Conservation (phyloP, 176 grass and related monocot species). For the Canna indica region DNA sequence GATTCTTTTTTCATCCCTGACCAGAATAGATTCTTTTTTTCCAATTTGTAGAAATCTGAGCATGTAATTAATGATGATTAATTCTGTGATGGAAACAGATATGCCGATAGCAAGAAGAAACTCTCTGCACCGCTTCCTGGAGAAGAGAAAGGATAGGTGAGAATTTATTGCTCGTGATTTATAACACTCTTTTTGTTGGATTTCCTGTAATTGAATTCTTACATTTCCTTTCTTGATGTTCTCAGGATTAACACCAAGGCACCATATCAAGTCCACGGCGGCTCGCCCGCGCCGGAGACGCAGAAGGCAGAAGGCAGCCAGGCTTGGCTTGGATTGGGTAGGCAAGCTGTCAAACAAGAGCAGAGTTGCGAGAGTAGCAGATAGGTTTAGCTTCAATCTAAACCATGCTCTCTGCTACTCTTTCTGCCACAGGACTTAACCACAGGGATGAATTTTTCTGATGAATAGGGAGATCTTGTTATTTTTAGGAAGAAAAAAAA, state of each 20-base stretch:
- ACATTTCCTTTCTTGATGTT: not conserved
- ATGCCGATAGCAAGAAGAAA: conserved; percentile 17
- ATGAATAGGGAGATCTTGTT: not conserved
- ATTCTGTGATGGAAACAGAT: conserved; percentile 2
- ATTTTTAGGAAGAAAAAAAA: too few relatives aligned
- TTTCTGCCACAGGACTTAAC: not conserved
- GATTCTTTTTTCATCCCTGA: too few relatives aligned
- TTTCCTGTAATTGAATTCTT: too few relatives aligned
- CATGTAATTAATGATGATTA: not conserved
- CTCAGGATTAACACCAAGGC: conserved; percentile 15
- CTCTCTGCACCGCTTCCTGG: conserved; percentile 14
- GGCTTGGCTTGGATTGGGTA: conserved; percentile 12
- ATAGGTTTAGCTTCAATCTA: not conserved
- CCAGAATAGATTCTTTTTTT: too few relatives aligned
- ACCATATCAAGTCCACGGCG: conserved; percentile 12
- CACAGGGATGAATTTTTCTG: not conserved
- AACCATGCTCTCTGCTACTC: not conserved
- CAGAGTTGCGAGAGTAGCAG: not conserved
- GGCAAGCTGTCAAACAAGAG: not conserved
- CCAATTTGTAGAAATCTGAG: not conserved
- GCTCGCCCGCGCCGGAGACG: not conserved
- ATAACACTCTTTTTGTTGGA: not conserved
- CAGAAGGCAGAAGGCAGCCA: not conserved
- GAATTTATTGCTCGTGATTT: not conserved
- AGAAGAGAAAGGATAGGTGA: conserved; percentile 22